Percentiles rank a stretch among this genome's conserved stretches.
phyloP scores from a whole-genome alignment of 208 protist species.

The Crithidia sp. region DNA sequence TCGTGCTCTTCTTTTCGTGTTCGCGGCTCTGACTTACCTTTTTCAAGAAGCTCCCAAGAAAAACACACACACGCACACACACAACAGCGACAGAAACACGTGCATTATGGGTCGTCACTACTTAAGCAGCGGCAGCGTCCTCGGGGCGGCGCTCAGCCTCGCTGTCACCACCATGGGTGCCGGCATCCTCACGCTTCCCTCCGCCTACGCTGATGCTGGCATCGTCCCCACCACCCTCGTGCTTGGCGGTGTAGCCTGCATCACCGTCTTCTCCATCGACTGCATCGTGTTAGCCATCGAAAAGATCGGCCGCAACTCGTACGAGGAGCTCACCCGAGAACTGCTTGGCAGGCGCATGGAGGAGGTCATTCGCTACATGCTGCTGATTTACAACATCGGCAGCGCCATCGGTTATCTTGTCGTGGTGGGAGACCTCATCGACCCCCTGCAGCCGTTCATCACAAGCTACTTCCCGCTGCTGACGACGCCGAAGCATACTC shows the following conservation, averaged over 20 bases:
- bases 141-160: slow-evolving; percentile 66
- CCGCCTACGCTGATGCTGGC: slow-evolving; percentile 68
- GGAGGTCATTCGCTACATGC: slow-evolving; percentile 69
- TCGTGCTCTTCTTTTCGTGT: too few relatives aligned
- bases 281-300: slow-evolving; percentile 69
- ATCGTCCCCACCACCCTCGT: slow-evolving; percentile 50
- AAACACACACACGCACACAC: too few relatives aligned
- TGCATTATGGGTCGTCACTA: not conserved
- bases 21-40: too few relatives aligned
- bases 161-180: slow-evolving; percentile 82
- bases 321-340: slow-evolving; percentile 73
- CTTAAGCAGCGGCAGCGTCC: slow-evolving; percentile 37
- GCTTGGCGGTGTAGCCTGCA: slow-evolving; percentile 49
- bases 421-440: slow-evolving; percentile 64
- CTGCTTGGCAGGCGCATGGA: slow-evolving; percentile 54
- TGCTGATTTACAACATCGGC: slow-evolving; percentile 71
- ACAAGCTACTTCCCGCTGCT: slow-evolving; percentile 48
- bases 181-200: slow-evolving; percentile 77
- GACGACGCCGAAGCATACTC: slow-evolving; percentile 56
- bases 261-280: slow-evolving; percentile 76
- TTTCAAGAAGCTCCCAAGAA: too few relatives aligned
- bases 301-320: slow-evolving; percentile 74
- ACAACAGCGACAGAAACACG: too few relatives aligned
- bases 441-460: slow-evolving; percentile 59
- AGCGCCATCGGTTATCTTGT: slow-evolving; percentile 73